These are phyloP conservation scores for Wickerhamiella cacticola DNA, from an alignment of 805 yeast genomes.

Conservation along the genomic window DNA sequence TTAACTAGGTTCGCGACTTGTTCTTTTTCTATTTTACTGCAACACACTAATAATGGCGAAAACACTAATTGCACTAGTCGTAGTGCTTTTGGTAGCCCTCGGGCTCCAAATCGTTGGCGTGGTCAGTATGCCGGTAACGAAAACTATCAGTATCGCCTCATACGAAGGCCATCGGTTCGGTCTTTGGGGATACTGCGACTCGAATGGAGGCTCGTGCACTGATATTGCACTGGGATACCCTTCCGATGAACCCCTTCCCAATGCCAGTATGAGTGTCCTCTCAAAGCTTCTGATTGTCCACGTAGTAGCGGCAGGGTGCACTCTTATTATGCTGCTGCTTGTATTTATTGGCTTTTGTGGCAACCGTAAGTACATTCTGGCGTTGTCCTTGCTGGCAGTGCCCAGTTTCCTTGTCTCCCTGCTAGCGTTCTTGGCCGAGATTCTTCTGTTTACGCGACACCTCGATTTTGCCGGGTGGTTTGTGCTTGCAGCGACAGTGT, in stretches of 20 bases:
- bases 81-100: slow-evolving; percentile 39
- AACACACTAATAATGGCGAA: not conserved
- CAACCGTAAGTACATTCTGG: slow-evolving; percentile 36
- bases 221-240: slow-evolving; percentile 35
- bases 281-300: slow-evolving; percentile 56
- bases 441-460: slow-evolving; percentile 62
- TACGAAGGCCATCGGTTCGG: slow-evolving; percentile 46
- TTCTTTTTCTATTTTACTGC: not conserved
- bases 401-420: slow-evolving; percentile 59
- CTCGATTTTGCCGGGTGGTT: slow-evolving; percentile 81
- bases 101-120: slow-evolving; percentile 49
- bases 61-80: slow-evolving; percentile 20
- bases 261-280: slow-evolving; percentile 47
- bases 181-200: slow-evolving; percentile 54
- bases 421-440: slow-evolving; percentile 70
- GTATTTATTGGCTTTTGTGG: slow-evolving; percentile 33
- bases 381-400: slow-evolving; percentile 46
- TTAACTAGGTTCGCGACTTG: not conserved
- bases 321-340: slow-evolving; percentile 36
- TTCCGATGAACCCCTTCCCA: slow-evolving; percentile 37
- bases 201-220: slow-evolving; percentile 31
- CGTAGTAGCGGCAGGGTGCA: slow-evolving; percentile 48
- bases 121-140: slow-evolving; percentile 48
- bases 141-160: slow-evolving; percentile 37
- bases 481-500: slow-evolving; percentile 53